These are phyloP conservation scores for Colletotrichum zoysiae DNA, from an alignment of 2,329 filamentous ascomycete species.

Conservation along the genomic window DNA sequence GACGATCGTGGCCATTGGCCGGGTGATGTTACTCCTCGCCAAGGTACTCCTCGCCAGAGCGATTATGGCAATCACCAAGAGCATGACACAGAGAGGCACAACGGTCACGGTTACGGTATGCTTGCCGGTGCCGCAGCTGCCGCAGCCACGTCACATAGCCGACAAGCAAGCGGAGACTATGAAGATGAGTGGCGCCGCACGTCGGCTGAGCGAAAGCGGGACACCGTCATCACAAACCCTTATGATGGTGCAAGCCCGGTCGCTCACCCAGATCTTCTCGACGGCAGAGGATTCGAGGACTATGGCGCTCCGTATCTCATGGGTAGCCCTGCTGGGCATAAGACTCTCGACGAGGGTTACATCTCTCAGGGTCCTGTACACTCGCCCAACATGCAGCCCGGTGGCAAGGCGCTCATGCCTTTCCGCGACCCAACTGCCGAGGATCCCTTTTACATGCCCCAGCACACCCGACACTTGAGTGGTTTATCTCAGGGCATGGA, in stretches of 20 bases:
- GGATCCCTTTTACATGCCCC: constrained; percentile 75
- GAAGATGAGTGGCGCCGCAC: constrained; percentile 75
- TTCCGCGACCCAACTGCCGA: constrained; percentile 61
- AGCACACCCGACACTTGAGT: constrained; percentile 78
- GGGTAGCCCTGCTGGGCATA: constrained; percentile 69
- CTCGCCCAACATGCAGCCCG: constrained; percentile 64
- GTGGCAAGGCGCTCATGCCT: constrained; percentile 65
- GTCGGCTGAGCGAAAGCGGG: constrained; percentile 73
- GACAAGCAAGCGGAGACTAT: constrained; percentile 67
- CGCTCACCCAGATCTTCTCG: constrained; percentile 66
- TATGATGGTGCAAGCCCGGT: constrained; percentile 75
- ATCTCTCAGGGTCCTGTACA: constrained; percentile 79
- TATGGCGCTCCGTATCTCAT: constrained; percentile 63
- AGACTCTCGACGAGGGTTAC: constrained; percentile 87
- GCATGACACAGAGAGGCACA: constrained; percentile 41
- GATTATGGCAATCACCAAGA: constrained; percentile 48
- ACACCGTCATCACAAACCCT: constrained; percentile 75
- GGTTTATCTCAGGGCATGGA: constrained; percentile 93
- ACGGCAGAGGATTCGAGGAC: constrained; percentile 51
- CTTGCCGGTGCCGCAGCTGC: constrained; percentile 65
- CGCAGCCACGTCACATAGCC: constrained; percentile 61
- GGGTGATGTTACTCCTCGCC: constrained; percentile 49
- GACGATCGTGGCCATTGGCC: constrained; percentile 49
- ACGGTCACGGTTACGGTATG: constrained; percentile 54
- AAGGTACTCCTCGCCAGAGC: constrained; percentile 50